Conservation (phyloP, 306 rosid genomes). For the Quillaja saponaria region DNA sequence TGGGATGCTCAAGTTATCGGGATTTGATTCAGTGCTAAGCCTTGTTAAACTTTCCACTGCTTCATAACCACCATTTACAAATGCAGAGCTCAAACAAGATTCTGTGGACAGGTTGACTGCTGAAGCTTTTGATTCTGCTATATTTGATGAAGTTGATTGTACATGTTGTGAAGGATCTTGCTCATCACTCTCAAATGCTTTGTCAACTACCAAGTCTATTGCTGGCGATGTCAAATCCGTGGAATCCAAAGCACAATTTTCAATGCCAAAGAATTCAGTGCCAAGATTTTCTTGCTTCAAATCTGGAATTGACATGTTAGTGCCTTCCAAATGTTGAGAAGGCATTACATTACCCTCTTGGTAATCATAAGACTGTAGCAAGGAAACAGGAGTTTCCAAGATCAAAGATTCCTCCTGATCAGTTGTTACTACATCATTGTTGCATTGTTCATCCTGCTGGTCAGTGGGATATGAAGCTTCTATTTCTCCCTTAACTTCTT, state of each 20-base stretch:
- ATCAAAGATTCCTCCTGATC: slow-evolving; percentile 31
- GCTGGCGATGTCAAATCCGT: slow-evolving; percentile 37
- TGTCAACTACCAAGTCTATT: slow-evolving; percentile 34
- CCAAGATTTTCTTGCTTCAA: slow-evolving; percentile 29
- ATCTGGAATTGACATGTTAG: slow-evolving; percentile 29
- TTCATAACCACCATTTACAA: slow-evolving; percentile 43
- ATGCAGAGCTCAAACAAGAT: slow-evolving; percentile 14
- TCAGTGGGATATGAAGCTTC: slow-evolving; percentile 33
- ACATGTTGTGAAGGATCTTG: slow-evolving; percentile 29
- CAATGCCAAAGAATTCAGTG: slow-evolving; percentile 13
- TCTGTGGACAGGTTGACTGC: slow-evolving; percentile 27
- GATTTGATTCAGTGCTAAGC: slow-evolving; percentile 65
- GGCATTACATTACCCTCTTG: slow-evolving; percentile 20
- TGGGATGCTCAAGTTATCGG: slow-evolving; percentile 46
- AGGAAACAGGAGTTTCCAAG: slow-evolving; percentile 25
- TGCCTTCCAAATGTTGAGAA: slow-evolving; percentile 18
- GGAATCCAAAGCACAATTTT: slow-evolving; percentile 31
- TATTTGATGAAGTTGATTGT: slow-evolving; percentile 29
- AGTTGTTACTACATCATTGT: slow-evolving; percentile 16
- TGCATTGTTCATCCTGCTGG: slow-evolving; percentile 20
- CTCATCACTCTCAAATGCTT: slow-evolving; percentile 29
- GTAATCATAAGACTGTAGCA: slow-evolving; percentile 20
- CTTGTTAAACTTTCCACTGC: slow-evolving; percentile 52
- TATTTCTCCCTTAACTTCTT: slow-evolving; percentile 28
- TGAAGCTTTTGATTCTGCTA: slow-evolving; percentile 35